A percentile compares a stretch with the other conserved stretches of the same genome.
Conservation (phyloP, 345 rosid species). For the Murraya koenigii region DNA sequence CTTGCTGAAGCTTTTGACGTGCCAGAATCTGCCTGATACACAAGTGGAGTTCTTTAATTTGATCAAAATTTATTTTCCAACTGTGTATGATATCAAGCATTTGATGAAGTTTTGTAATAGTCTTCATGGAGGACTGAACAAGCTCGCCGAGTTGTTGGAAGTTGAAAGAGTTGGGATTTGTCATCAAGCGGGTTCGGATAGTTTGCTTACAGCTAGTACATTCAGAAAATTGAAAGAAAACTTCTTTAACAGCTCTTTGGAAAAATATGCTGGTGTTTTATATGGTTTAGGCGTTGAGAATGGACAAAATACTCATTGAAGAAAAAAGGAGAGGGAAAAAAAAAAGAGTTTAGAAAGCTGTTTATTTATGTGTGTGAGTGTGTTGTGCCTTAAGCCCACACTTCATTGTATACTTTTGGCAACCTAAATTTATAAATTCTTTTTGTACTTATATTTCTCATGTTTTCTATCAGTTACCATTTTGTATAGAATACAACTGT, state of each 20-base stretch:
- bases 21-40: conserved; percentile 56
- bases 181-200: conserved; percentile 95
- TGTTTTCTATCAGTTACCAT: background rate
- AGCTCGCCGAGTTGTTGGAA: conserved; percentile 78
- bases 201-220: conserved; percentile 81
- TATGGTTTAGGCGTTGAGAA: conserved; percentile 90
- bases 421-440: conserved; percentile 15
- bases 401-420: conserved; percentile 26
- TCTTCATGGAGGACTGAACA: conserved; percentile 87
- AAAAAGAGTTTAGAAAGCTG: conserved; percentile 6
- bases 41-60: conserved; percentile 61
- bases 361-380: conserved; percentile 20
- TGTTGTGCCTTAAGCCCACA: conserved; percentile 7
- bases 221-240: conserved; percentile 83
- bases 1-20: conserved; percentile 77
- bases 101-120: conserved; percentile 87
- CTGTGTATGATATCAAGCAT: conserved; percentile 75
- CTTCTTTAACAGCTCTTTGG: conserved; percentile 71
- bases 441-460: background rate
- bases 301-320: conserved; percentile 42
- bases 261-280: conserved; percentile 80
- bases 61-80: conserved; percentile 71
- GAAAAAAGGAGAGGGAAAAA: background rate
- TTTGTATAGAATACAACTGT: background rate
- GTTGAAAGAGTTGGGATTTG: conserved; percentile 84